Evolutionary conservation across 441 rosid genomes (phyloP).

Genomic region (Arabidopsis hybrid): DNA sequence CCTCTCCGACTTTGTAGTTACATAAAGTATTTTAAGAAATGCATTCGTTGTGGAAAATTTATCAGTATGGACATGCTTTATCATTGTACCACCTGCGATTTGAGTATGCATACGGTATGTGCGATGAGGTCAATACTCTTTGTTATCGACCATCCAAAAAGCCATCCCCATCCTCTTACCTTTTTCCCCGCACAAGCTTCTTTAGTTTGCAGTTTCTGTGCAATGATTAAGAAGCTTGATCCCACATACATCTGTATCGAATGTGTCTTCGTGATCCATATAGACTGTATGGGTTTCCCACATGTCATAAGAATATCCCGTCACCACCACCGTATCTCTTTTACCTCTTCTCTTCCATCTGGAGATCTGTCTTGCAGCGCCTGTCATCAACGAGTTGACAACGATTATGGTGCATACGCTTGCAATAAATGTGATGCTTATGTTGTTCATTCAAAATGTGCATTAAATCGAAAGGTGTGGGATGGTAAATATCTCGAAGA

Average conservation of each 20-base stretch:
- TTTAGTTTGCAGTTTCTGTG: neutral
- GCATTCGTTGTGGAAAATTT: no score
- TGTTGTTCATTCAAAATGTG: constrained; percentile 3
- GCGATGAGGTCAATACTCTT: neutral
- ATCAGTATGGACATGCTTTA: no score
- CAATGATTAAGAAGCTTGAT: neutral
- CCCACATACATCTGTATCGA: neutral
- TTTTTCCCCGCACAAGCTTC: neutral
- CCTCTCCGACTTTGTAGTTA: neutral
- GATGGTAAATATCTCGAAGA: neutral
- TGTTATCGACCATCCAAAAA: neutral
- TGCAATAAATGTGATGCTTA: neutral
- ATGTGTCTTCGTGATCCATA: neutral
- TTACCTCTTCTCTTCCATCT: constrained; percentile 1
- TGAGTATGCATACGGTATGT: neutral
- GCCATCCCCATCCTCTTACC: neutral
- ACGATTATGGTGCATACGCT: neutral
- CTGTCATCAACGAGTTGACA: neutral
- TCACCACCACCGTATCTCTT: constrained; percentile 20
- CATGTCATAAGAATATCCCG: constrained; percentile 23
- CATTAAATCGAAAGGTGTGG: neutral
- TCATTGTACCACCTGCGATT: neutral
- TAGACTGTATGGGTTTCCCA: neutral
- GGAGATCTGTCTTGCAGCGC: neutral
- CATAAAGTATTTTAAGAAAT: no score